Evolutionary conservation across 1,284 basidiomycete species (phyloP).

Genomic region (Stygiomarasmius scandens): DNA sequence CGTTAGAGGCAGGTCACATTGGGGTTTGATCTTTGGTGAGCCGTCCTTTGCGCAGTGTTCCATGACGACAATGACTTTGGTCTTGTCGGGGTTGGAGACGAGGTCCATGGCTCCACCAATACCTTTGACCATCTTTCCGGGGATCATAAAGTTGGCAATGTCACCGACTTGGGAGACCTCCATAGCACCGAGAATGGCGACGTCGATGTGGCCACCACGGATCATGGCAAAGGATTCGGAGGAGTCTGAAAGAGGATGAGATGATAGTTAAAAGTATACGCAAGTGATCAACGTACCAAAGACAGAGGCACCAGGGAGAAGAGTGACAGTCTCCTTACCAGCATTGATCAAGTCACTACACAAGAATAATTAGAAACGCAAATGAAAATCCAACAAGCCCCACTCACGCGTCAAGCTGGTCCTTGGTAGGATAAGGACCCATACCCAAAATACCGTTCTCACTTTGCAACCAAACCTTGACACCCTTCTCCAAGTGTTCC

Average conservation of each 20-base stretch:
- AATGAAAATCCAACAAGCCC: too few species aligned
- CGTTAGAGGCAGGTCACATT: conserved; percentile 86
- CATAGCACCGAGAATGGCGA: conserved; percentile 90
- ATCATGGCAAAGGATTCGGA: conserved; percentile 96
- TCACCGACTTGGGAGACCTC: conserved; percentile 93
- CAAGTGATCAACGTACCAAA: conserved; percentile 65
- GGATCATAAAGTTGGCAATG: conserved; percentile 98
- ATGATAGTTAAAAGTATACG: not conserved
- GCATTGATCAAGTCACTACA: conserved; percentile 89
- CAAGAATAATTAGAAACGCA: conserved; percentile 12
- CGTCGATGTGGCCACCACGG: conserved; percentile 93
- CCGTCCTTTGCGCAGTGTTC: conserved; percentile 93
- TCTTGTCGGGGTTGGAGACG: conserved; percentile 90
- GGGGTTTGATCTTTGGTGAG: conserved; percentile 81
- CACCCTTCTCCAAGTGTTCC: conserved; percentile 75
- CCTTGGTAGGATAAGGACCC: conserved; percentile 90
- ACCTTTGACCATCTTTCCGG: conserved; percentile 88
- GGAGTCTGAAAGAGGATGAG: conserved; percentile 56
- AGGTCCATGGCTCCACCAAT: conserved; percentile 98
- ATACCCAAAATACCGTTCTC: conserved; percentile 96
- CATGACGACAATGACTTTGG: conserved; percentile 86
- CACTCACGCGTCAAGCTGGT: conserved; percentile 88
- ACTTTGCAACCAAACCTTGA: conserved; percentile 91
- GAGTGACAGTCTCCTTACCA: conserved; percentile 93
- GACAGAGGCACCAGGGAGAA: conserved; percentile 89